Evolutionary conservation across 1,284 basidiomycete species (phyloP).

Genomic region (Ustilago tritici): DNA sequence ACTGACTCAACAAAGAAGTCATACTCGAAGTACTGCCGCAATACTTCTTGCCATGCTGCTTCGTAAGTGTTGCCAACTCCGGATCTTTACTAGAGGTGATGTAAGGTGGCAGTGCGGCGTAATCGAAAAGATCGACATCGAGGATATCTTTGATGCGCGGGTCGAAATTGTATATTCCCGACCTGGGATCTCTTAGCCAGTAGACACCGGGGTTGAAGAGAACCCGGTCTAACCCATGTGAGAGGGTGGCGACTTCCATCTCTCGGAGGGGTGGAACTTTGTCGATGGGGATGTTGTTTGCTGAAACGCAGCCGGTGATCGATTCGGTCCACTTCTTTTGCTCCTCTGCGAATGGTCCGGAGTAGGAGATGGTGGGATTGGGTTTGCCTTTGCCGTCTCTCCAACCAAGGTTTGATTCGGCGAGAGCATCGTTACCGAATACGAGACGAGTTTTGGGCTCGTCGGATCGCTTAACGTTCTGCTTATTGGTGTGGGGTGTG

Average conservation of each 20-base stretch:
- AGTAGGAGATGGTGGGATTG: constrained; percentile 9
- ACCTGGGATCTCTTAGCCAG: constrained; percentile 87
- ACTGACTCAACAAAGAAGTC: constrained; percentile 83
- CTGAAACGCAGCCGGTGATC: constrained; percentile 35
- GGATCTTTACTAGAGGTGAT: constrained; percentile 83
- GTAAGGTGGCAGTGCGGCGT: constrained; percentile 82
- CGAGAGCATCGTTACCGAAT: constrained; percentile 27
- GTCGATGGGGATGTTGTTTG: constrained; percentile 28
- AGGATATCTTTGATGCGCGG: constrained; percentile 80
- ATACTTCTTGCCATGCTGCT: constrained; percentile 76
- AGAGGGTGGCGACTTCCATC: constrained; percentile 76
- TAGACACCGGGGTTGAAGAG: constrained; percentile 81
- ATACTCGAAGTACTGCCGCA: constrained; percentile 93
- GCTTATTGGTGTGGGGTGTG: not conserved
- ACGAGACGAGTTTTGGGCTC: constrained; percentile 27
- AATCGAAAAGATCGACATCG: constrained; percentile 88
- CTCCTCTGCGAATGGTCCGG: constrained; percentile 33
- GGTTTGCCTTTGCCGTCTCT: constrained; percentile 36
- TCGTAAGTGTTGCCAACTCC: constrained; percentile 78
- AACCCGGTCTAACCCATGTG: constrained; percentile 80
- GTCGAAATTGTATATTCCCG: constrained; percentile 87
- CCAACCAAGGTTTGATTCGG: constrained; percentile 25
- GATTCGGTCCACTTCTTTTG: constrained; percentile 29
- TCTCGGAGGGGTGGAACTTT: constrained; percentile 60
- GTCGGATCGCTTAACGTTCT: constrained; percentile 22